Evolutionary conservation across 495 filamentous ascomycete species (phyloP).

Genomic region (Usnea hakonensis): DNA sequence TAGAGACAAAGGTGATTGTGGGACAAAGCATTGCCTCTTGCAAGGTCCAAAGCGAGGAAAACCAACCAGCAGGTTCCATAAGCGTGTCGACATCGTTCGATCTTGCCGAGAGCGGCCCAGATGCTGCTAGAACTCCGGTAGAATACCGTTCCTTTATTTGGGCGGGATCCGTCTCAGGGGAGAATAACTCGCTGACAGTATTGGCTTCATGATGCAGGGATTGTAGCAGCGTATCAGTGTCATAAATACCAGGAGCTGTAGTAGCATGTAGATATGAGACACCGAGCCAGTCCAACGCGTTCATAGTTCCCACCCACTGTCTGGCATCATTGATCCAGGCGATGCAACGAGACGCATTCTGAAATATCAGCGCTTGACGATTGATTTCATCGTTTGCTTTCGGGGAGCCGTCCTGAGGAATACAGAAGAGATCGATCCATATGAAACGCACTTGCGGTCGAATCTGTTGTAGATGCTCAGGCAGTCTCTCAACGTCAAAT

Average conservation of each 20-base stretch:
- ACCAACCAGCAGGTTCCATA: neutral
- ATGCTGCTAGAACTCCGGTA: neutral
- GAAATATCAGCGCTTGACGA: neutral
- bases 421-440: constrained; percentile 10
- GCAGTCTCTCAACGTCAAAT: neutral
- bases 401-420: constrained; percentile 1
- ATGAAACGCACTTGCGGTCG: neutral
- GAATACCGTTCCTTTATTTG: neutral
- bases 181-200: neutral
- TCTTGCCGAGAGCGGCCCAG: neutral
- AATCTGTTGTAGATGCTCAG: neutral
- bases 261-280: neutral
- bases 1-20: neutral
- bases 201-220: neutral
- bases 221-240: neutral
- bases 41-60: constrained; percentile 5
- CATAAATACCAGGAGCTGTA: neutral
- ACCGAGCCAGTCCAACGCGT: constrained; percentile 1
- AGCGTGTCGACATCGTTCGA: neutral
- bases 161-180: neutral
- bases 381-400: neutral
- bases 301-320: neutral
- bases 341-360: neutral
- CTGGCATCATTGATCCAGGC: constrained; percentile 5
- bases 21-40: constrained; percentile 9